Base-by-base conservation (phyloP, 169 alveolate genomes). In the Plasmodium knowlesi region DNA sequence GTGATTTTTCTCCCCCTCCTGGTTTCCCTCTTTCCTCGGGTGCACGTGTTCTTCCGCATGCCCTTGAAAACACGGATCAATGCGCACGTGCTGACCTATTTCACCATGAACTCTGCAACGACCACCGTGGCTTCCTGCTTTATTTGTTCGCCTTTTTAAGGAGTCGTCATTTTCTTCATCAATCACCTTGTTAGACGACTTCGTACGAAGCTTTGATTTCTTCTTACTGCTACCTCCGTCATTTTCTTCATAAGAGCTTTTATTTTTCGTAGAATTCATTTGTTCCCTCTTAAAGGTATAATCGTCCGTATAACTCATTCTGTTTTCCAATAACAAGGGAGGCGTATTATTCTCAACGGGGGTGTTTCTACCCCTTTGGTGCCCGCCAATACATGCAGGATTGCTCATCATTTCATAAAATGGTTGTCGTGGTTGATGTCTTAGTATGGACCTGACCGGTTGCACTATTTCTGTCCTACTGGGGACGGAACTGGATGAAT, bases 381-480 rank as follows among this genome's bases (percentile, higher is more conserved):
- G 28, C 28, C 34, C 54, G 46, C 76, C 84, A 19, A 32, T 54
- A 53, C 32, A 54, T 32, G 81, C 43, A 34, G 78, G 61, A 8
- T 16, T 25, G 41, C 67, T 73, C 14, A 71, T n/a, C 50, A 30
- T 54, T 9, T 76, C 70, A 30, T 86, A 86, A 86, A 74, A 86
- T 25, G 79, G 32, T 19, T 86, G 57, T 32, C 54, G 46, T 3
- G 73, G 37, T 22, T 12, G 67, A 34, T 10, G 61, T 28, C 34
- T 28, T 19, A 22, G 25, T 28, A 61, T 67, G n/a, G 76, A 67
- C 19, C 37, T 67, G 30, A 61, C 74, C 8, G 14, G 32, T 28
- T 43, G 5, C n/a, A n/a, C 74, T 19, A 25, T 61, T 61, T n/a
- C 16, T 19, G 25, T 61, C 32, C 9, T 28, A 61, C 74, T 61